These are phyloP conservation scores for Skeletonema costatum DNA, from an alignment of 108 stramenopile genomes.

Conservation along the genomic window DNA sequence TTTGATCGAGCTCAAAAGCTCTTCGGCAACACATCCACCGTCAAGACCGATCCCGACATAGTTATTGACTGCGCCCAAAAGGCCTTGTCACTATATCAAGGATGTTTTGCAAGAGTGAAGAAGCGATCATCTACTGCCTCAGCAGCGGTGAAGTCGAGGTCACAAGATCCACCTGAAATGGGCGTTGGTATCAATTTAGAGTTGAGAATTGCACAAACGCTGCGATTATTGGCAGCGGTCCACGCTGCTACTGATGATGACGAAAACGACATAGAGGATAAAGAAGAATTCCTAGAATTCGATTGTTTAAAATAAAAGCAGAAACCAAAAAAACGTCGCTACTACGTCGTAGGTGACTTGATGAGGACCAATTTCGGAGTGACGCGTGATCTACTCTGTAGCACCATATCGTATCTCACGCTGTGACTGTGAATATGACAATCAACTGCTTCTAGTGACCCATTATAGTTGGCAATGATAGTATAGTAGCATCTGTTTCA, in stretches of 20 bases:
- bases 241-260: neutral
- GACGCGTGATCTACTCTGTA: no score
- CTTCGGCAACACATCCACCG: neutral
- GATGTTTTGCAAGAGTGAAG: conserved; percentile 5
- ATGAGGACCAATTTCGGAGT: no score
- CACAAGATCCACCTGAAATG: neutral
- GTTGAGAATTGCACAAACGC: conserved; percentile 32
- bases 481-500: no score
- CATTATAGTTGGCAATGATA: no score
- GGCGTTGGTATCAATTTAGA: conserved; percentile 25
- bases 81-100: conserved; percentile 6
- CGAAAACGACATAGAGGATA: neutral
- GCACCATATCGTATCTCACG: no score
- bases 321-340: no score
- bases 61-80: neutral
- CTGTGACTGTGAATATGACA: no score
- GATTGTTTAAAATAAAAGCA: no score
- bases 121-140: neutral
- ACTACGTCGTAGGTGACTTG: no score
- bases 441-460: no score
- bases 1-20: conserved; percentile 10
- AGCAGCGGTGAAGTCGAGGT: neutral
- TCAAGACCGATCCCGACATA: neutral
- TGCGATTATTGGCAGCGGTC: conserved; percentile 24
- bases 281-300: no score